A percentile compares a stretch with the other conserved stretches of the same genome.
phyloP scores from a whole-genome alignment of 352 stramenopile species.

The Saprolegnia diclina region DNA sequence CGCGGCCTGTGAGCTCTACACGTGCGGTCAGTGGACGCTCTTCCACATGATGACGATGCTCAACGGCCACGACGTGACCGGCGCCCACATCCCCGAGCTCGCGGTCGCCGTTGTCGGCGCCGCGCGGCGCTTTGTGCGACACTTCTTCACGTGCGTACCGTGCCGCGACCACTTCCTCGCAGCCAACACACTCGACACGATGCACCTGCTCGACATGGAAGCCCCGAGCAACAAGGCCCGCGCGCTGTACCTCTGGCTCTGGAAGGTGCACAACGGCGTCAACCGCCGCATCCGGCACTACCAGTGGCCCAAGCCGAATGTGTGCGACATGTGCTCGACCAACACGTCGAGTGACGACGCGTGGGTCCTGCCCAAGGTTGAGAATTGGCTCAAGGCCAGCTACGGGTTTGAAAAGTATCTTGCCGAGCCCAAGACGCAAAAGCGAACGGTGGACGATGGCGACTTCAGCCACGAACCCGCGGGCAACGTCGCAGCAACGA shows the following conservation, averaged over 20 bases:
- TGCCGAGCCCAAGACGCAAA: constrained; percentile 43
- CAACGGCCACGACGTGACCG: constrained; percentile 41
- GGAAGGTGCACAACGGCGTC: constrained; percentile 79
- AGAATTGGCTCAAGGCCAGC: constrained; percentile 63
- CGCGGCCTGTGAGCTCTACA: constrained; percentile 67
- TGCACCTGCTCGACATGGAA: constrained; percentile 57
- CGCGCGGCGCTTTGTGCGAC: constrained; percentile 77
- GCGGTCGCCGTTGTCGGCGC: constrained; percentile 63
- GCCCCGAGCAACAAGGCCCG: constrained; percentile 48
- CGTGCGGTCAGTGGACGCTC: constrained; percentile 81
- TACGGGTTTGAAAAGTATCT: constrained; percentile 57
- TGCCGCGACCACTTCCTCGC: constrained; percentile 75
- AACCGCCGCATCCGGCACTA: constrained; percentile 73
- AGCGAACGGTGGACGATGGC: constrained; percentile 31
- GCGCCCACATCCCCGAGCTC: constrained; percentile 39
- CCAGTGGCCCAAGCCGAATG: constrained; percentile 65
- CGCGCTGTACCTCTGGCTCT: constrained; percentile 70
- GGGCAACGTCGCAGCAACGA: not conserved
- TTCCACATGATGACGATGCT: constrained; percentile 79
- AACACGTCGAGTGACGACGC: not conserved
- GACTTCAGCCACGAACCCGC: constrained; percentile 62
- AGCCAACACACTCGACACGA: constrained; percentile 61
- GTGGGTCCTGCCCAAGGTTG: constrained; percentile 64
- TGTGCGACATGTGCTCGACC: constrained; percentile 42
- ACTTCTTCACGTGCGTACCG: constrained; percentile 78